A percentile compares a stretch with the other conserved stretches of the same genome.
phyloP scores from a whole-genome alignment of 306 rosid species.

The Lupinus albus region DNA sequence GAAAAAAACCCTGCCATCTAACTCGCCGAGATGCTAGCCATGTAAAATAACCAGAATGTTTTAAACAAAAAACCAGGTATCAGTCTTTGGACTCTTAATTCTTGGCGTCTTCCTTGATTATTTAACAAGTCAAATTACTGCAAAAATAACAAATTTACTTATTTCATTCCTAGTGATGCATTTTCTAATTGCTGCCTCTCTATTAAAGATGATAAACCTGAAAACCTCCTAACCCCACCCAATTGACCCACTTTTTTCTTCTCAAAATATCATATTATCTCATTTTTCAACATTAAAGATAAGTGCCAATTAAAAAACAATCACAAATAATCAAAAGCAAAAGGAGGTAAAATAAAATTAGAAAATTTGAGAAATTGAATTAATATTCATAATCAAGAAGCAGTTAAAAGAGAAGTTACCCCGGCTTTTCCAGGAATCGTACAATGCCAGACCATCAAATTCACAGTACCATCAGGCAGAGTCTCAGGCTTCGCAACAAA shows the following conservation, averaged over 20 bases:
- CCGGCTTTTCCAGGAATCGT: slow-evolving; percentile 89
- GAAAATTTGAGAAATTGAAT: background rate
- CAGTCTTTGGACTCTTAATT: background rate
- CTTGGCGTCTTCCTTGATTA: background rate
- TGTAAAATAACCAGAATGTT: background rate
- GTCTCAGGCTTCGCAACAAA: slow-evolving; percentile 95
- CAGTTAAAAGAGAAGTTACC: slow-evolving; percentile 45
- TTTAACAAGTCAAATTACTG: background rate
- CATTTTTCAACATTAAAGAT: background rate
- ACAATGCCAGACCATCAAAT: slow-evolving; percentile 98
- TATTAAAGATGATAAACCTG: background rate
- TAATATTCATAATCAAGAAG: slow-evolving; percentile 4
- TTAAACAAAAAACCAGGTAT: background rate
- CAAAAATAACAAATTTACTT: background rate
- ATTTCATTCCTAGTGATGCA: no score
- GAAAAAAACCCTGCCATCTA: background rate
- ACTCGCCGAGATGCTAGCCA: background rate
- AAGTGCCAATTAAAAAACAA: background rate
- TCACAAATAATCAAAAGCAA: background rate
- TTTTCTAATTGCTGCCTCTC: background rate
- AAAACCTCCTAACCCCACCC: background rate
- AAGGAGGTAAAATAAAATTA: slow-evolving; percentile 1
- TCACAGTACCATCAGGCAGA: slow-evolving; percentile 72
- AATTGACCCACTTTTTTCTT: slow-evolving; percentile 11
- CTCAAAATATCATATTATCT: background rate